Evolutionary conservation across 2,329 filamentous ascomycete genomes (phyloP).

Genomic region (Thelonectria blattea): DNA sequence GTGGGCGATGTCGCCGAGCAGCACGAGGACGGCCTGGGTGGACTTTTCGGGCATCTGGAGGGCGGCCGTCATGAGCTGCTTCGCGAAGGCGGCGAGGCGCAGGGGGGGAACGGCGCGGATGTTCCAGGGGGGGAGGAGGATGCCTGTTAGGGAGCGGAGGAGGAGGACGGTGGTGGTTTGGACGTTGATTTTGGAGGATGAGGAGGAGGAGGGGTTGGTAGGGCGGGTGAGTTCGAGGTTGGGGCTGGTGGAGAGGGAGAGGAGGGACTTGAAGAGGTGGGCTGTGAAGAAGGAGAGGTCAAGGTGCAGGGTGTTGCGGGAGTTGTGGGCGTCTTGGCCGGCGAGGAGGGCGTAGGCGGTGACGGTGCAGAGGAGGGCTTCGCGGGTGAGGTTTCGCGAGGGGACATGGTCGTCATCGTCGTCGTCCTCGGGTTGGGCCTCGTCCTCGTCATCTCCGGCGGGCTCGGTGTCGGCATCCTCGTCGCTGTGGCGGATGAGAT

Average conservation of each 20-base stretch:
- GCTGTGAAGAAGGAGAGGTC: conserved; percentile 96
- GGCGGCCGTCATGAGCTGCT: conserved; percentile 82
- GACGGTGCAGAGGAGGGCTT: conserved; percentile 90
- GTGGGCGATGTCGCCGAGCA: conserved; percentile 80
- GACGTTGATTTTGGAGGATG: conserved; percentile 76
- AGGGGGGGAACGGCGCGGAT: conserved; percentile 78
- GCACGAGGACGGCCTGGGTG: conserved; percentile 75
- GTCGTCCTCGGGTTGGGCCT: conserved; percentile 37
- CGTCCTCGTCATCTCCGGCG: conserved; percentile 50
- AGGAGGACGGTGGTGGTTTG: conserved; percentile 94
- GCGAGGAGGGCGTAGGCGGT: conserved; percentile 96
- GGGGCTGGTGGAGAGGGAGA: conserved; percentile 78
- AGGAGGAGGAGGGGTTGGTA: conserved; percentile 47
- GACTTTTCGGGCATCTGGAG: conserved; percentile 93
- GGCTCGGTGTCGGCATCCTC: conserved; percentile 56
- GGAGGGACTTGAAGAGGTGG: conserved; percentile 87
- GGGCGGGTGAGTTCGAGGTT: conserved; percentile 79
- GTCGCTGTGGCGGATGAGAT: conserved; percentile 81
- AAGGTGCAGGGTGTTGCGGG: conserved; percentile 79
- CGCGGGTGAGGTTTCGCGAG: conserved; percentile 77
- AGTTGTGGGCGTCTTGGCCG: conserved; percentile 89
- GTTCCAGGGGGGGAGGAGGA: conserved; percentile 78
- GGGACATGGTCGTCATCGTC: conserved; percentile 48
- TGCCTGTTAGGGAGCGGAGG: conserved; percentile 81
- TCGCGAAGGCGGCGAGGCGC: conserved; percentile 89